phyloP scores from a whole-genome alignment of 345 rosid genomes.

The Pseudoturritis turrita region DNA sequence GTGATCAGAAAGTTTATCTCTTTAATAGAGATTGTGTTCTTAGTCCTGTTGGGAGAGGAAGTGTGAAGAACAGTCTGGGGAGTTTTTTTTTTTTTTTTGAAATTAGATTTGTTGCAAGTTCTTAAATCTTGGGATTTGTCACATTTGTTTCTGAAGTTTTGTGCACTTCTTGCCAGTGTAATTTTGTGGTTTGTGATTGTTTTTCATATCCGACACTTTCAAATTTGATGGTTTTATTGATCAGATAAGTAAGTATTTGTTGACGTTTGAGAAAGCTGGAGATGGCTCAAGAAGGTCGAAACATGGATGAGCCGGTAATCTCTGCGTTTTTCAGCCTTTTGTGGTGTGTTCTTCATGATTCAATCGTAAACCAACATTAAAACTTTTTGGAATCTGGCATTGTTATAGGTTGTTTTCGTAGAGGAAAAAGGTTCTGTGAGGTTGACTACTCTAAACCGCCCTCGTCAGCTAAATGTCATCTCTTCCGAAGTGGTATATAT shows the following conservation, averaged over 20 bases:
- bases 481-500: constrained; percentile 69
- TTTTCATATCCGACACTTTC: neutral
- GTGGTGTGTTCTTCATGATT: neutral
- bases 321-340: neutral
- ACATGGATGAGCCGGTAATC: constrained; percentile 32
- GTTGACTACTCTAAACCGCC: constrained; percentile 67
- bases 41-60: neutral
- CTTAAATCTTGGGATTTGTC: neutral
- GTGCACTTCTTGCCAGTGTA: neutral
- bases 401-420: constrained; percentile 67
- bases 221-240: neutral
- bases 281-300: constrained; percentile 37
- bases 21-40: constrained; percentile 5
- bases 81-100: too few species aligned
- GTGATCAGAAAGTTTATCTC: neutral
- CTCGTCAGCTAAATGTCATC: constrained; percentile 84
- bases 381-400: neutral
- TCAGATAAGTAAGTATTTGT: constrained; percentile 4
- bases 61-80: neutral
- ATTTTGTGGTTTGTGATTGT: neutral
- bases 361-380: neutral
- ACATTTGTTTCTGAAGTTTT: neutral
- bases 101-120: neutral
- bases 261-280: constrained; percentile 12
- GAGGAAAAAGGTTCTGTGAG: constrained; percentile 57